phyloP scores from a whole-genome alignment of 2,329 filamentous ascomycete genomes.

The Fusarium musae region DNA sequence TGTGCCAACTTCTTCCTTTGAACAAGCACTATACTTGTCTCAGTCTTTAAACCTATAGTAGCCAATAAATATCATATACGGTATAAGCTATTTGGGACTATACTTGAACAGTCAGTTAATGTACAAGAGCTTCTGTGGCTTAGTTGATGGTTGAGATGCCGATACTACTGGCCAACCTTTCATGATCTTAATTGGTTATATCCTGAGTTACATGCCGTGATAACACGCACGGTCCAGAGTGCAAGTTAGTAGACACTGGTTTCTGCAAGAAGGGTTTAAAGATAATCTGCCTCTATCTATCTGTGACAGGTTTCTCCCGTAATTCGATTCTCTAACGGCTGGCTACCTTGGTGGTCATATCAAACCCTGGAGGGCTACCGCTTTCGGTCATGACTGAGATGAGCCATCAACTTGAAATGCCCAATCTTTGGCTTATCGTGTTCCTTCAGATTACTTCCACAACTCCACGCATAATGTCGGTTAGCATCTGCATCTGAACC shows the following conservation, averaged over 20 bases:
- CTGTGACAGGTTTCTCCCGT: not conserved
- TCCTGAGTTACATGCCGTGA: not conserved
- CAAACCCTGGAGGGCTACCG: not conserved
- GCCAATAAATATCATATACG: not conserved
- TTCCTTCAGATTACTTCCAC: not conserved
- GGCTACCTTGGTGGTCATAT: not conserved
- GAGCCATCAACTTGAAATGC: not conserved
- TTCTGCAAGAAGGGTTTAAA: not conserved
- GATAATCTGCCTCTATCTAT: too few species aligned
- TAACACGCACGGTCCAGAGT: not conserved
- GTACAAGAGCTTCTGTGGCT: not conserved
- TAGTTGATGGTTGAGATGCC: not conserved
- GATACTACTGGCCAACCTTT: not conserved
- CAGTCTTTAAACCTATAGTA: not conserved
- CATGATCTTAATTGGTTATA: not conserved
- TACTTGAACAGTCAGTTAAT: not conserved
- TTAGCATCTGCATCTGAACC: constrained; percentile 10
- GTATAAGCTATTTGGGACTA: not conserved
- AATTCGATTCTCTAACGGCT: not conserved
- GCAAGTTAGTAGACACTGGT: not conserved
- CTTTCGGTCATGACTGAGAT: not conserved
- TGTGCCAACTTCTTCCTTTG: not conserved
- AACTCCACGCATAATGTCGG: constrained; percentile 4
- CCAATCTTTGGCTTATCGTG: not conserved
- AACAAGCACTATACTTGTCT: not conserved